Conservation (phyloP, 2,329 filamentous ascomycete species). For the Trichoderma harzianum region DNA sequence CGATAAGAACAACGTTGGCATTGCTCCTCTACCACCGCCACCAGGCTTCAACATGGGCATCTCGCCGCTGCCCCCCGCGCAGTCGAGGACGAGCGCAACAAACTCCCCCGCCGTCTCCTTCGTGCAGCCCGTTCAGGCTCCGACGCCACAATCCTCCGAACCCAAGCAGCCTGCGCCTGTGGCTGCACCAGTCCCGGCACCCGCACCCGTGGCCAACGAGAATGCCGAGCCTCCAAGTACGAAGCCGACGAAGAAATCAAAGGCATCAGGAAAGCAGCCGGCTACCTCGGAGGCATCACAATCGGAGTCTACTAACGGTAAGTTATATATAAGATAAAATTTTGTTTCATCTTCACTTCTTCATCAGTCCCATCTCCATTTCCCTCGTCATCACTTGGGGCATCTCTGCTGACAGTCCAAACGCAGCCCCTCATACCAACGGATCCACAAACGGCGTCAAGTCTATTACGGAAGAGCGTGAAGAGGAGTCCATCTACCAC, state of each 20-base stretch:
- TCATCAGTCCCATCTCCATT: background rate
- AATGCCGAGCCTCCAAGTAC: conserved; percentile 28
- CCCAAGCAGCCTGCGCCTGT: conserved; percentile 31
- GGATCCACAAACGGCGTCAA: conserved; percentile 52
- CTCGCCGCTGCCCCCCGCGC: conserved; percentile 48
- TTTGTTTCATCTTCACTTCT: background rate
- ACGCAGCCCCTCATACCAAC: conserved; percentile 45
- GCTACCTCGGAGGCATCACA: conserved; percentile 35
- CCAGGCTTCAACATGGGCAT: conserved; percentile 57
- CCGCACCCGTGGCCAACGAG: conserved; percentile 26
- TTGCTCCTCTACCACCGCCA: conserved; percentile 88
- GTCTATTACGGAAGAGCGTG: conserved; percentile 39
- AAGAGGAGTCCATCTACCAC: conserved; percentile 86
- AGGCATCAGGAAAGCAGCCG: conserved; percentile 44
- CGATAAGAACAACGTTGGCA: conserved; percentile 84
- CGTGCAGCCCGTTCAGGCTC: conserved; percentile 34
- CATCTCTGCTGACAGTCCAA: conserved; percentile 4
- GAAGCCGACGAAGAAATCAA: conserved; percentile 39
- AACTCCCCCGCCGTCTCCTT: conserved; percentile 52
- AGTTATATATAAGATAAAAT: conserved; percentile 7
- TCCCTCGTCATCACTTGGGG: background rate
- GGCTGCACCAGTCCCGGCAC: conserved; percentile 23
- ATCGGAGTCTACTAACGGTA: conserved; percentile 46
- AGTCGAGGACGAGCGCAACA: conserved; percentile 53
- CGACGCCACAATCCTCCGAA: conserved; percentile 25